Conservation (phyloP, 176 grass and related monocot species). For the Otatea glauca region DNA sequence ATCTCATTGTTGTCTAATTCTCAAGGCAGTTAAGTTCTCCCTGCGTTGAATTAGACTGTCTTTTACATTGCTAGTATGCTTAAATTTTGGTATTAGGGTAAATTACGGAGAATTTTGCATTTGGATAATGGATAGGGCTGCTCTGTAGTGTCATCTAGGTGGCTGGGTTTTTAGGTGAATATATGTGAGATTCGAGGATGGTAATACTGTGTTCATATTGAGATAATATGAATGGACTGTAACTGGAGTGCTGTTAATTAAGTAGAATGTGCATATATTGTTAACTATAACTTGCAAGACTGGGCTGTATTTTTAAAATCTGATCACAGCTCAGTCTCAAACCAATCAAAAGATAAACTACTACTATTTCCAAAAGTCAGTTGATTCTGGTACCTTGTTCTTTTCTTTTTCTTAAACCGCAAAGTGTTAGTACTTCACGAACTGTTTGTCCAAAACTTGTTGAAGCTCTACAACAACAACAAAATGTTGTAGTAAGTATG, state of each 20-base stretch:
- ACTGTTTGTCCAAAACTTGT: background rate
- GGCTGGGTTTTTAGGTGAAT: background rate
- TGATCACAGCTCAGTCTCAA: background rate
- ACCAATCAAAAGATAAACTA: background rate
- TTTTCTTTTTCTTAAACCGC: background rate
- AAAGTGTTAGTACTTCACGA: background rate
- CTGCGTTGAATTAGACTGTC: background rate
- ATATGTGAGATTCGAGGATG: background rate
- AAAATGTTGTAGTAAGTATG: background rate
- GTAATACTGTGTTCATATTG: background rate
- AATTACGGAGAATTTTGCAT: background rate
- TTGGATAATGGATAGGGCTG: background rate
- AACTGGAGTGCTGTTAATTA: background rate
- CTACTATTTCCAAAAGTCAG: background rate
- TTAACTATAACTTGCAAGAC: background rate
- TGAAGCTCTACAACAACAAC: background rate
- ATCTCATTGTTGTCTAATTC: background rate
- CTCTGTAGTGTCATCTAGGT: background rate
- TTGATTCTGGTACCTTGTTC: background rate
- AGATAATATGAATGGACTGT: background rate
- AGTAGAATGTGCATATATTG: background rate
- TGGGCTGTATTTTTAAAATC: background rate
- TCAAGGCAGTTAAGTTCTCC: background rate
- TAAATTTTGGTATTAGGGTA: background rate
- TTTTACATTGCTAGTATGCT: background rate